Percentiles rank a stretch among this genome's conserved stretches.
Conservation (phyloP, 768 basidiomycete species). For the Kwoniella shandongensis region DNA sequence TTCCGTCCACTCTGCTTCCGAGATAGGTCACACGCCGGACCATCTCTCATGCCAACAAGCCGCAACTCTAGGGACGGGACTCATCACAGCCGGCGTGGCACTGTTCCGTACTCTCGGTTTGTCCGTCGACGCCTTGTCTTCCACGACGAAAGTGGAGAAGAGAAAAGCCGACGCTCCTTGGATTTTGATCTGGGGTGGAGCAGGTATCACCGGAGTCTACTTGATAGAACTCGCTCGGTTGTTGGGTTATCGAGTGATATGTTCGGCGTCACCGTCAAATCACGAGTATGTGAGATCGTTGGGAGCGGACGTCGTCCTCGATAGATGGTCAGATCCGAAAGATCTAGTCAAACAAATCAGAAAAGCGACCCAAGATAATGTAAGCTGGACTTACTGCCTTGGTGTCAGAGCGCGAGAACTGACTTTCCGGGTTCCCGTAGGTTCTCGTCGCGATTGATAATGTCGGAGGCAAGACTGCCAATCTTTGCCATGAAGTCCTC, state of each 20-base stretch:
- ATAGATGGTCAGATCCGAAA: conserved; percentile 32
- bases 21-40: conserved; percentile 31
- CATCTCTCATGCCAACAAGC: conserved; percentile 29
- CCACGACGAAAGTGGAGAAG: background rate
- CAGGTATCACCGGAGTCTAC: conserved; percentile 38
- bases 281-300: conserved; percentile 53
- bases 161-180: conserved; percentile 11
- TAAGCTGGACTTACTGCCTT: conserved; percentile 21
- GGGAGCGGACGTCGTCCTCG: conserved; percentile 58
- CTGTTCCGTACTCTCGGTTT: conserved; percentile 30
- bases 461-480: conserved; percentile 26
- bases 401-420: too few relatives aligned
- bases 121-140: conserved; percentile 4
- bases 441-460: conserved; percentile 36
- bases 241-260: conserved; percentile 57
- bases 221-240: conserved; percentile 56
- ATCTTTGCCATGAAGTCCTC: conserved; percentile 22
- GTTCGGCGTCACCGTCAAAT: conserved; percentile 57
- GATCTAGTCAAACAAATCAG: conserved; percentile 29
- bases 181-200: conserved; percentile 37
- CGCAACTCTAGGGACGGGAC: conserved; percentile 37
- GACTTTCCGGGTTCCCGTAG: too few relatives aligned
- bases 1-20: conserved; percentile 32
- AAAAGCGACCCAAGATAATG: conserved; percentile 26
- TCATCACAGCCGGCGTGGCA: conserved; percentile 39